Conservation (phyloP, 805 yeast species). For the Schwanniomyces pseudopolymorphus region DNA sequence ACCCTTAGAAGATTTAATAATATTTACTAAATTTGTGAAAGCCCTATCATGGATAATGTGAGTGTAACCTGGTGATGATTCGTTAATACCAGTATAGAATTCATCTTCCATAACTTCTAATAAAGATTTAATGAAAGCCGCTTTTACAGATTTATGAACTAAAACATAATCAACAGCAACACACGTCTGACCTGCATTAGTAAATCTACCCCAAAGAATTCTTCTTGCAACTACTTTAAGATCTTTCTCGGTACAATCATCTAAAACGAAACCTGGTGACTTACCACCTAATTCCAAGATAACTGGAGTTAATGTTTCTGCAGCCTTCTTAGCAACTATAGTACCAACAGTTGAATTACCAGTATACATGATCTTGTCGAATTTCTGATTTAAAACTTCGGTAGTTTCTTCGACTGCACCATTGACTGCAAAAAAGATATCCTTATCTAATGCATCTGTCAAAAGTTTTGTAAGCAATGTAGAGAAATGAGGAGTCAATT, state of each 20-base stretch:
- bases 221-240: slow-evolving; percentile 53
- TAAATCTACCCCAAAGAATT: slow-evolving; percentile 73
- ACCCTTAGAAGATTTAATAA: slow-evolving; percentile 54
- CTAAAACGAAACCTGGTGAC: slow-evolving; percentile 75
- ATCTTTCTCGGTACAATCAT: slow-evolving; percentile 43
- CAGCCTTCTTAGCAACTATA: slow-evolving; percentile 76
- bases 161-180: slow-evolving; percentile 83
- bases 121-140: slow-evolving; percentile 46
- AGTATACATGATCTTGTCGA: slow-evolving; percentile 83
- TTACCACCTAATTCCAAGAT: slow-evolving; percentile 90
- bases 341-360: slow-evolving; percentile 79
- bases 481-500: slow-evolving; percentile 64
- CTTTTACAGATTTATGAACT: slow-evolving; percentile 60
- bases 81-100: slow-evolving; percentile 42
- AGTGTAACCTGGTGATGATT: slow-evolving; percentile 37
- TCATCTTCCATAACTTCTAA: slow-evolving; percentile 39
- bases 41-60: slow-evolving; percentile 62
- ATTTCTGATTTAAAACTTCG: slow-evolving; percentile 56
- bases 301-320: slow-evolving; percentile 78
- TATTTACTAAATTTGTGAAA: slow-evolving; percentile 44
- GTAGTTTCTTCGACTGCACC: slow-evolving; percentile 72
- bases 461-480: slow-evolving; percentile 56
- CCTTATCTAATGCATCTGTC: slow-evolving; percentile 50
- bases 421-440: slow-evolving; percentile 60
- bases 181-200: slow-evolving; percentile 89